Conservation (phyloP, 2,329 filamentous ascomycete species). For the Fusarium fujikuroi region DNA sequence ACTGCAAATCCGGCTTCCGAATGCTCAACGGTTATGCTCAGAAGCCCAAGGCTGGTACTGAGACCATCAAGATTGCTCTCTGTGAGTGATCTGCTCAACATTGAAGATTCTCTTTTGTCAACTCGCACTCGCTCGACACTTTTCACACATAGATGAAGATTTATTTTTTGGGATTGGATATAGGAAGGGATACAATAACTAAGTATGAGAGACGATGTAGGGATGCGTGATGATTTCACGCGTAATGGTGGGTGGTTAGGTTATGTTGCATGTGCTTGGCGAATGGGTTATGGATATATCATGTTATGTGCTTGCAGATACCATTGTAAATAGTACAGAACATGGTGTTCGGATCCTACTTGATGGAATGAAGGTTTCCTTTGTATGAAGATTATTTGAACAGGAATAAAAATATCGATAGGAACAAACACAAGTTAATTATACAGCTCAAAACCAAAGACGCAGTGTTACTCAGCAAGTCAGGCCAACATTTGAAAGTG, state of each 20-base stretch:
- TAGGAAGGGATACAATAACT: constrained; percentile 21
- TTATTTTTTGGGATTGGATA: constrained; percentile 8
- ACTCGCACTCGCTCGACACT: constrained; percentile 16
- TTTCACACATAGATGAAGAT: constrained; percentile 26
- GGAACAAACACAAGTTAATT: not conserved
- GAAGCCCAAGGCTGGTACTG: constrained; percentile 62
- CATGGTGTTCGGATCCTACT: constrained; percentile 22
- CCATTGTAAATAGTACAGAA: constrained; percentile 35
- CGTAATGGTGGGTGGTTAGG: constrained; percentile 21
- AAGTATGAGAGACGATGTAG: constrained; percentile 30
- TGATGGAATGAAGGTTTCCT: constrained; percentile 20
- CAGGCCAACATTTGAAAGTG: not conserved
- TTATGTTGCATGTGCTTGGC: constrained; percentile 30
- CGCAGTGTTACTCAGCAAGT: not conserved
- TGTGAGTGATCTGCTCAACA: constrained; percentile 31
- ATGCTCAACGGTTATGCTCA: constrained; percentile 71
- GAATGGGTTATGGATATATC: constrained; percentile 40
- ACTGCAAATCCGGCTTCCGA: constrained; percentile 68
- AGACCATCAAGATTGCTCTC: constrained; percentile 54
- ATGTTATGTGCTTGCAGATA: constrained; percentile 38
- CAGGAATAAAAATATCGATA: not conserved
- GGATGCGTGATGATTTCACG: constrained; percentile 35
- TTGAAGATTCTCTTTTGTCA: constrained; percentile 40
- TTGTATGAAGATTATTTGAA: not conserved
- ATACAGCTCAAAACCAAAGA: not conserved